Base-by-base conservation (phyloP, 2,329 filamentous ascomycete species). In the Trichophyton rubrum region DNA sequence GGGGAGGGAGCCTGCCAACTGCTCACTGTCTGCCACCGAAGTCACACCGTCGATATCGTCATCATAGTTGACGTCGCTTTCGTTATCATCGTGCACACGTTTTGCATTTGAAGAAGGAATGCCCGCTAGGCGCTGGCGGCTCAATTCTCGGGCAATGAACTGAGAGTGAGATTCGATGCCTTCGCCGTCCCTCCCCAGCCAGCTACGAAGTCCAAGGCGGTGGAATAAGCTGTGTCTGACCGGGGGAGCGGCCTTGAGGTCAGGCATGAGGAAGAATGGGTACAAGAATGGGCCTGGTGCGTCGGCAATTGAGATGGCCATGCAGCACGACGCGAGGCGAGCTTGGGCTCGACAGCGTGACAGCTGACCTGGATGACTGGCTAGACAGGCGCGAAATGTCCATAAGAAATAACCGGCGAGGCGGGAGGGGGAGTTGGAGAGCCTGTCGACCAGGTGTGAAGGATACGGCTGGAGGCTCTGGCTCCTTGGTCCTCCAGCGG, bases 161-260 rank as follows among this genome's bases (percentile, higher is more conserved):
- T 58, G 45, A n/a, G 66, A 60, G 55, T 40, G 55, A 24, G 33
- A 40, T 11, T 43, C 35, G n/a, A 57, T 41, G 40, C 40, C 55
- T 35, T 55, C 49, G 64, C 73, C 71, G 59, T 76, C 74, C 60
- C 72, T 73, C 60, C 70, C 72, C 67, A 75, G 70, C 74, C 72
- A 75, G 71, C 70, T 68, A 66, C 72, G 70, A 56, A 75, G 67
- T 35, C 71, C 72, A 58, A 78, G 66, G 63, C 74, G 72, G 67
- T 77, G 75, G 74, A 74, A 77, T 71, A 78, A 76, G 65, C 75
- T 75, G 68, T 72, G 70, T 64, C 74, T 75, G 59, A 64, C 60
- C 24, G 68, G 68, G 59, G 68, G 66, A 61, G 69, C 64, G 33
- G 55, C 71, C 62, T 73, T 71, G 51, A 66, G 66, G 64, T 73